Percentiles rank a stretch among this genome's conserved stretches.
phyloP scores from a whole-genome alignment of 1,139 yeast species.

The Saccharomyces hybrid region DNA sequence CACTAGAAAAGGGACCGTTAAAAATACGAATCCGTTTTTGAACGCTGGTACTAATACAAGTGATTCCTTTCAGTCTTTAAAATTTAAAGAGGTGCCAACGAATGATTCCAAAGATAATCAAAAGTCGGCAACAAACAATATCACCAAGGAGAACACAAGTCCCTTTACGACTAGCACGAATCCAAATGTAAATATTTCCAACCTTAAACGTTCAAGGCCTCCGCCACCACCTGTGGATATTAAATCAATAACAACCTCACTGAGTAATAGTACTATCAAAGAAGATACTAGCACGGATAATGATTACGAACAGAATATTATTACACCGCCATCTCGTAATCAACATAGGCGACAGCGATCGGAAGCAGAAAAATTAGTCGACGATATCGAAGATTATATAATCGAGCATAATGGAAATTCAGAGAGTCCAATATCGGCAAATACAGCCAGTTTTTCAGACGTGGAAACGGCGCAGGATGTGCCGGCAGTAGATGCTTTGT shows the following conservation, averaged over 20 bases:
- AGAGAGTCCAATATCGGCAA: constrained; percentile 2
- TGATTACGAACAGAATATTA: neutral
- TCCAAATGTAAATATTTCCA: neutral
- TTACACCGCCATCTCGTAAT: neutral
- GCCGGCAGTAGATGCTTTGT: constrained; percentile 1
- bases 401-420: constrained; percentile 11
- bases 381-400: constrained; percentile 28
- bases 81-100: neutral
- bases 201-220: constrained; percentile 9
- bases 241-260: constrained; percentile 2
- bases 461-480: neutral
- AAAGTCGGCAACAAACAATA: neutral
- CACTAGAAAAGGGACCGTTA: constrained; percentile 7
- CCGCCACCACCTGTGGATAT: constrained; percentile 16
- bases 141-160: neutral
- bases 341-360: constrained; percentile 28
- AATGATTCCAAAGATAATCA: neutral
- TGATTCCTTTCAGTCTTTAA: neutral
- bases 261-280: neutral
- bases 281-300: neutral
- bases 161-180: constrained; percentile 1
- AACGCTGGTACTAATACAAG: neutral
- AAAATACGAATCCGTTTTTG: constrained; percentile 11
- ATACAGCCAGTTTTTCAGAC: neutral
- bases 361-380: constrained; percentile 30